A percentile compares a stretch with the other conserved stretches of the same genome.
Evolutionary conservation across 257 asterid species (phyloP).

Genomic region (Asclepias syriaca): DNA sequence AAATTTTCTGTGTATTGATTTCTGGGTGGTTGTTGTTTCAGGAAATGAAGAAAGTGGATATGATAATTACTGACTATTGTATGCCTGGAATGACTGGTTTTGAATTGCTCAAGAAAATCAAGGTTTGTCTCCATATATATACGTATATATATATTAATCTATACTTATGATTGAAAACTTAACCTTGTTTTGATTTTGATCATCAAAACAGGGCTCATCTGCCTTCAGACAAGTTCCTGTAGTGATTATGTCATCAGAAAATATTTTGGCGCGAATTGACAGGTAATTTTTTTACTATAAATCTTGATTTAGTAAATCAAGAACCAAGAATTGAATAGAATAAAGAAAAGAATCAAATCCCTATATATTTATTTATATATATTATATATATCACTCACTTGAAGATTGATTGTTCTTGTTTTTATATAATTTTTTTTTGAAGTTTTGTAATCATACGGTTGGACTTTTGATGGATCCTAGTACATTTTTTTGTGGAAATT

Average conservation of each 20-base stretch:
- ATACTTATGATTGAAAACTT: not conserved
- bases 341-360: constrained; percentile 12
- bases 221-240: constrained; percentile 83
- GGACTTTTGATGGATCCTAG: constrained; percentile 21
- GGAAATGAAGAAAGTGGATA: constrained; percentile 87
- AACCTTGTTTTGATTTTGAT: constrained; percentile 9
- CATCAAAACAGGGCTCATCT: constrained; percentile 65
- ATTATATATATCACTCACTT: constrained; percentile 24
- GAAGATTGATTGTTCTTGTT: constrained; percentile 18
- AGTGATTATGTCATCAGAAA: constrained; percentile 94
- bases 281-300: constrained; percentile 38
- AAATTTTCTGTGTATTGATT: not conserved
- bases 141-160: not conserved
- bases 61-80: constrained; percentile 85
- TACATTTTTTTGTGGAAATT: constrained; percentile 7
- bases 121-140: constrained; percentile 31
- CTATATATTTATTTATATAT: too few relatives aligned
- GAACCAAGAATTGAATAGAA: constrained; percentile 10
- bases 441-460: not conserved
- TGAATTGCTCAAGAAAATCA: constrained; percentile 77
- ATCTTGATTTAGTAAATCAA: not conserved
- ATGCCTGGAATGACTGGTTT: constrained; percentile 98
- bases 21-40: constrained; percentile 16
- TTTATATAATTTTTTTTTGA: constrained; percentile 5
- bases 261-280: constrained; percentile 72